phyloP scores from a whole-genome alignment of 2,329 filamentous ascomycete genomes.

The Trichoderma atrobrunneum region DNA sequence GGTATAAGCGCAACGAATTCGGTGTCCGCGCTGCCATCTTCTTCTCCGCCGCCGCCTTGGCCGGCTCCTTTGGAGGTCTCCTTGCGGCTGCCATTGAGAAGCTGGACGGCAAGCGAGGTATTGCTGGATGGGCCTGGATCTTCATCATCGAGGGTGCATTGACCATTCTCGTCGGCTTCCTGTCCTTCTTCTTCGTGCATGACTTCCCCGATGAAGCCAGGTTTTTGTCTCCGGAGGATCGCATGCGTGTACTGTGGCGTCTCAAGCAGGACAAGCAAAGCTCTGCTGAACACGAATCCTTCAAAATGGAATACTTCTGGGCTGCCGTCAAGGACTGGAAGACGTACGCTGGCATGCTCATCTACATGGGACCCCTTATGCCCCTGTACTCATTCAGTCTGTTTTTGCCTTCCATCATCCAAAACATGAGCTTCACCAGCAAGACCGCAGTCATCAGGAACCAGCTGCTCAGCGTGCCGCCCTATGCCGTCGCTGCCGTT shows the following conservation, averaged over 20 bases:
- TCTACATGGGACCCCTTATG: constrained; percentile 75
- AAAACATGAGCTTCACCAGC: constrained; percentile 43
- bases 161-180: constrained; percentile 65
- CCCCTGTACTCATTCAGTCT: constrained; percentile 73
- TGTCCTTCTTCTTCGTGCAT: constrained; percentile 74
- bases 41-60: constrained; percentile 77
- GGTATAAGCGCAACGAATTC: constrained; percentile 78
- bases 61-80: constrained; percentile 74
- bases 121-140: constrained; percentile 62
- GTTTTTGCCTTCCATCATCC: constrained; percentile 78
- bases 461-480: constrained; percentile 47
- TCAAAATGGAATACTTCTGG: constrained; percentile 70
- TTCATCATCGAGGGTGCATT: constrained; percentile 68
- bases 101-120: constrained; percentile 62
- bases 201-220: constrained; percentile 76
- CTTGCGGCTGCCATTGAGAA: constrained; percentile 68
- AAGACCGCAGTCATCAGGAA: constrained; percentile 35
- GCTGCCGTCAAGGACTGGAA: constrained; percentile 78
- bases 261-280: constrained; percentile 69
- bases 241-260: constrained; percentile 67
- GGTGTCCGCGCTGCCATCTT: constrained; percentile 78
- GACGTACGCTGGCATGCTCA: constrained; percentile 69
- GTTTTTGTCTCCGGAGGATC: constrained; percentile 69
- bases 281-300: constrained; percentile 71
- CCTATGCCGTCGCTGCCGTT: constrained; percentile 39